A percentile compares a stretch with the other conserved stretches of the same genome.
Conservation (phyloP, 2,329 filamentous ascomycete species). For the Pseudogymnoascus verrucosus region DNA sequence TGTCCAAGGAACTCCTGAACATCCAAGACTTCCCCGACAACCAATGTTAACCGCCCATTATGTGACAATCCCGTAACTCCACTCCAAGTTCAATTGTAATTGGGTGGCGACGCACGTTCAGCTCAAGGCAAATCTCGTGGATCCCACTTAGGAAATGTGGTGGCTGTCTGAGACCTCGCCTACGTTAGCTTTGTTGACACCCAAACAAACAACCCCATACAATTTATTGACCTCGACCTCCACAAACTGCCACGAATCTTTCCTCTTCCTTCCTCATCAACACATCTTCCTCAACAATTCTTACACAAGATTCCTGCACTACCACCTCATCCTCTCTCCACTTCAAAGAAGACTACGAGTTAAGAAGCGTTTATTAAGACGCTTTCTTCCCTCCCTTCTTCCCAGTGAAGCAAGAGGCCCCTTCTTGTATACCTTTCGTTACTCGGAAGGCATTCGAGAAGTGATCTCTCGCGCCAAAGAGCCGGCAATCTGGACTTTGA, state of each 20-base stretch:
- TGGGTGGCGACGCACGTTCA: neutral
- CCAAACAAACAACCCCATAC: slow-evolving; percentile 9
- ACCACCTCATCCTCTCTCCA: slow-evolving; percentile 10
- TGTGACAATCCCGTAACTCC: slow-evolving; percentile 6
- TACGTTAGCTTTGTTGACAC: slow-evolving; percentile 11
- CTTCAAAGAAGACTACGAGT: slow-evolving; percentile 14
- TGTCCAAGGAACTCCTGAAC: neutral
- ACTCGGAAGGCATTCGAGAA: slow-evolving; percentile 61
- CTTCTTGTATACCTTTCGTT: slow-evolving; percentile 64
- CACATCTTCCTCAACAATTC: slow-evolving; percentile 9
- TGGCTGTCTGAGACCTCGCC: slow-evolving; percentile 8
- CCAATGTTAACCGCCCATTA: slow-evolving; percentile 6
- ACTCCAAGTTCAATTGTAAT: neutral
- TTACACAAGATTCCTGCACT: neutral
- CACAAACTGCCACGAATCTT: slow-evolving; percentile 10
- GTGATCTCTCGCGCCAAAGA: slow-evolving; percentile 58
- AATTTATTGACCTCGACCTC: slow-evolving; percentile 10
- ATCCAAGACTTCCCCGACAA: neutral
- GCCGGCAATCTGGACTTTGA: slow-evolving; percentile 99
- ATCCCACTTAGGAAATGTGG: slow-evolving; percentile 6
- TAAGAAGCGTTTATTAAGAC: slow-evolving; percentile 26
- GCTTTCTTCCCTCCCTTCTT: slow-evolving; percentile 35
- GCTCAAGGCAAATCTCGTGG: neutral
- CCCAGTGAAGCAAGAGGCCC: slow-evolving; percentile 55
- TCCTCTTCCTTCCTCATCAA: slow-evolving; percentile 10